Evolutionary conservation across 208 protist genomes (phyloP), one percentile per base, ranked within the genome.

Genomic region (Phytomonas sp.): DNA sequence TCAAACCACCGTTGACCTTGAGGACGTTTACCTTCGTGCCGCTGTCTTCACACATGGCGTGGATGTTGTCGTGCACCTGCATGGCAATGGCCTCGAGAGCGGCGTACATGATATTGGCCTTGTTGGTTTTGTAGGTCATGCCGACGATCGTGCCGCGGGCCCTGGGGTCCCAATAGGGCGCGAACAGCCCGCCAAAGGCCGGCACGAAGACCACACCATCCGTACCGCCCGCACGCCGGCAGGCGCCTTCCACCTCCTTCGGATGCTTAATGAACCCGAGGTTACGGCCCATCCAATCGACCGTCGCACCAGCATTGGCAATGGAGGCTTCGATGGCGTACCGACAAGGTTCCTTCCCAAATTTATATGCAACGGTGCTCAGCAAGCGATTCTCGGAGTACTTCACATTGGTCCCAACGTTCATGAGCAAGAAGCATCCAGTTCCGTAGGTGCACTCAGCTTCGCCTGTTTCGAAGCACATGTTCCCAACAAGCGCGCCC

Each of bases 391-490:
- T 76, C 30, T 80, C 82, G 0, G 93, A 98, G 40, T 87, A 81
- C 30, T 94, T 75, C 29, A 75, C 71, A 29, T 76, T 70, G n/a
- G 76, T 73, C n/a, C 98, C 98, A 10, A 94, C 97, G 73, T 99
- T 99, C 76, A 95, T 88, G 19, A 99, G 83, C 30, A 99, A 72
- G 80, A 99, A 99, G 76, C 96, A 98, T 12, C 98, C 98, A 1
- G 98, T 99, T 16, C 98, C 98, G 80, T 98, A 99, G 2, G 98
- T 99, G 70, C 88, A 98, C 75, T 99, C 99, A 0, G 89, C 84
- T n/a, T 98, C 88, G 31, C 97, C 97, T 8, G 72, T 33, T 6
- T 72, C 29, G 61, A 99, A 95, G 76, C 97, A 99, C 52, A 89
- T 74, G 56, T 99, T 98, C 12, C 98, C 98, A 63, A 99, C 85